A percentile compares a stretch with the other conserved stretches of the same genome.
phyloP scores from a whole-genome alignment of 2,329 filamentous ascomycete genomes.

The Phoma sp. region DNA sequence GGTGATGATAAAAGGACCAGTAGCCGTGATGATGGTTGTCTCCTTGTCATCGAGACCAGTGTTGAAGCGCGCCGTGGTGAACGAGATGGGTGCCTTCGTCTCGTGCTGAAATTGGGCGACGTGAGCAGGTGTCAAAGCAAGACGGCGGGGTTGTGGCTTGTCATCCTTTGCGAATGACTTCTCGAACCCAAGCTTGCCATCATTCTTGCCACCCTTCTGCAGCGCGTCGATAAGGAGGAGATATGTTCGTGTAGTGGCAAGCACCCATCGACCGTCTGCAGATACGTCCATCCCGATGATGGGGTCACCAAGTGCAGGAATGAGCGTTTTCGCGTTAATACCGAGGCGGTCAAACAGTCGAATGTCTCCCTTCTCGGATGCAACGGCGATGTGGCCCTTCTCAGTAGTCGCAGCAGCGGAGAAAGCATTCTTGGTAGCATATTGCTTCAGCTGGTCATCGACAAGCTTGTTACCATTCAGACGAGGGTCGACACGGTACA shows the following conservation, averaged over 20 bases:
- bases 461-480: conserved; percentile 91
- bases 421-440: conserved; percentile 96
- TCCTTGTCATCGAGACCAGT: conserved; percentile 81
- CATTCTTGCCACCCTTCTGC: conserved; percentile 93
- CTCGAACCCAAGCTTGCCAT: conserved; percentile 97
- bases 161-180: conserved; percentile 89
- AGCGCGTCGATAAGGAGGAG: conserved; percentile 90
- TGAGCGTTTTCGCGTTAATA: conserved; percentile 96
- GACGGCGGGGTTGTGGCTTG: conserved; percentile 90
- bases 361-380: conserved; percentile 97
- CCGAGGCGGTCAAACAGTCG: conserved; percentile 95
- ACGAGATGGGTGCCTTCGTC: conserved; percentile 83
- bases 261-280: conserved; percentile 92
- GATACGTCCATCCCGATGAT: conserved; percentile 96
- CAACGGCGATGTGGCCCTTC: conserved; percentile 95
- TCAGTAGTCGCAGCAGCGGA: conserved; percentile 93
- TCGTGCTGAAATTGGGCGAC: conserved; percentile 98
- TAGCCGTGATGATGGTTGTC: conserved; percentile 95
- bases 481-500: conserved; percentile 93
- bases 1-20: conserved; percentile 94
- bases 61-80: conserved; percentile 94
- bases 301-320: conserved; percentile 91
- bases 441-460: conserved; percentile 92
- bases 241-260: conserved; percentile 94
- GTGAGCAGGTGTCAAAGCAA: conserved; percentile 87